Evolutionary conservation across 345 rosid genomes (phyloP), one percentile per base, ranked within the genome.

Genomic region (Excoecaria cochinchinensis): DNA sequence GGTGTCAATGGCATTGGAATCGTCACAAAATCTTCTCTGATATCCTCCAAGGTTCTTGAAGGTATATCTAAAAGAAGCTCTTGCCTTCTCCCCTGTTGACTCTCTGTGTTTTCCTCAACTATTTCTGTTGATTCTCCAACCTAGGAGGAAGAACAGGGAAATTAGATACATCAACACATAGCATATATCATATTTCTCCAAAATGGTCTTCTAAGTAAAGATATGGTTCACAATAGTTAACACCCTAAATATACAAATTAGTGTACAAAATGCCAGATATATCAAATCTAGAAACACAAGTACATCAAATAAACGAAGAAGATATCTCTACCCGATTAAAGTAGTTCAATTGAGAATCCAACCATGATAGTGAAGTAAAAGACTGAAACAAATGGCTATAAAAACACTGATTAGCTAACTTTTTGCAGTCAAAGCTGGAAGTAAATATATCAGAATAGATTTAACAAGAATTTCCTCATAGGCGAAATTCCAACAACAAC

Each of bases 51-150:
- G 81, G 84, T 79, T 74, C 72, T 78, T 60, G 87, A 51, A 50
- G 90, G 90, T 77, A 86, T 79, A 56, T 86, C 87, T 58, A 89
- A 50, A 67, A 76, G 81, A 66, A 88, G 81, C 36, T 88, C 77
- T 56, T 74, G 79, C 58, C 52, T 78, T 71, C 83, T 75, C 21
- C 67, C 72, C 42, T 69, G 82, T 69, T 65, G 78, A 52, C 52
- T 76, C 1, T 74, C 78, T 46, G 82, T 64, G n/a, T 76, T 69
- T 75, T 90, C 90, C 84, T 91, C 93, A 52, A 78, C 87, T 77
- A 93, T 95, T 83, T 91, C 97, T 17, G 78, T 72, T 71, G 87
- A 83, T 75, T 77, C 72, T 72, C 71, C 85, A 61, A 58, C 85
- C 99, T 95, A 74, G 9, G 22, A 74, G 71, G 77, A 74, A 24